These are phyloP conservation scores for Microbotryum saponariae DNA, from an alignment of 1,284 basidiomycete genomes.

Conservation along the genomic window DNA sequence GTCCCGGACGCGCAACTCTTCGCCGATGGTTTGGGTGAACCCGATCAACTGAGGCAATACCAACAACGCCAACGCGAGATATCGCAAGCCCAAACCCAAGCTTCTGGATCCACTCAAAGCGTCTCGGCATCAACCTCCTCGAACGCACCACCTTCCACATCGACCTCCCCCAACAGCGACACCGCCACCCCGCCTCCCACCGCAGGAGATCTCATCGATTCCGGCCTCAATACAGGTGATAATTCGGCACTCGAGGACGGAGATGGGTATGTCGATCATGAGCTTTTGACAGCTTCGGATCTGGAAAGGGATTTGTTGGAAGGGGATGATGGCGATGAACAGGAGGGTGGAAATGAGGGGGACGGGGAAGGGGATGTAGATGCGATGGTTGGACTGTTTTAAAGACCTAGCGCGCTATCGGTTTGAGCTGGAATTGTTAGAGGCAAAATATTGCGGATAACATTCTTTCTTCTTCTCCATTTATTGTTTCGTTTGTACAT, in stretches of 20 bases:
- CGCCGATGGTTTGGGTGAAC: constrained; percentile 11
- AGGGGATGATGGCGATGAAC: constrained; percentile 10
- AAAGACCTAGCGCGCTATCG: background rate
- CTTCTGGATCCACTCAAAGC: background rate
- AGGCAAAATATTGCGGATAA: too few species aligned
- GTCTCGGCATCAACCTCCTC: background rate
- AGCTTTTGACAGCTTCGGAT: too few species aligned
- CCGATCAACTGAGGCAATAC: background rate
- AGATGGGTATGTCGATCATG: too few species aligned
- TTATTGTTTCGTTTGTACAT: too few species aligned
- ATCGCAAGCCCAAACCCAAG: background rate
- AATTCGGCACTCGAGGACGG: constrained; percentile 10
- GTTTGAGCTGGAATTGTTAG: too few species aligned
- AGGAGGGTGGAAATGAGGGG: background rate
- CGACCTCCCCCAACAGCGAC: background rate
- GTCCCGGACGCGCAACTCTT: constrained; percentile 22
- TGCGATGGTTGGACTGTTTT: background rate
- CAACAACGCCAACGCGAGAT: background rate
- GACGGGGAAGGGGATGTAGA: constrained; percentile 23
- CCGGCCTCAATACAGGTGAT: constrained; percentile 4
- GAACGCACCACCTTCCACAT: background rate
- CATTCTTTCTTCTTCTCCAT: too few species aligned
- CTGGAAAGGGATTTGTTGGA: too few species aligned
- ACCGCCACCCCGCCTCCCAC: background rate
- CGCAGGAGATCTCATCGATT: constrained; percentile 1